Base-by-base conservation (phyloP, 2,329 filamentous ascomycete genomes). In the Aspergillus brasiliensis region DNA sequence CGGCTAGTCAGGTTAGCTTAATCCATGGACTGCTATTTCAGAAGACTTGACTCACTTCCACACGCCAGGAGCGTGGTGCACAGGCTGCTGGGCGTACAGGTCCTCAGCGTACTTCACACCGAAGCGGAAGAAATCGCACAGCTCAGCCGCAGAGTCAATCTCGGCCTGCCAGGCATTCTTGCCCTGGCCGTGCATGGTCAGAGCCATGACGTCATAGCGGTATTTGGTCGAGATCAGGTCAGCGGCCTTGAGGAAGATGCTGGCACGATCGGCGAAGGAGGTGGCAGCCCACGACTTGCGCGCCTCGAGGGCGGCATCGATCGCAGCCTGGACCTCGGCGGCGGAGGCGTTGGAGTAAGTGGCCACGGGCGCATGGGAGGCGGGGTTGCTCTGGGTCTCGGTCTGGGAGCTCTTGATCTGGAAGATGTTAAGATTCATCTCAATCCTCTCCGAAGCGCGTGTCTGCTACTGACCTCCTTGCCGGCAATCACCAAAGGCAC, bases 81-180 rank as follows among this genome's bases (percentile, higher is more conserved):
- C 84, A 13, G 94, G 94, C 78, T 99, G 95, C 74, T 92, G 88
- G 38, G 86, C 86, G 75, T 97, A 97, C 58, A 97, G 81, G 74
- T 97, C 91, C 79, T 97, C 89, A 27, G 94, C 94, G 73, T 95
- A 97, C 76, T 93, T 88, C 56, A 97, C 94, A 73, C 95, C 95
- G 82, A 97, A 82, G 73, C 92, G 87, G 74, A 98, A 82, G 79
- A 98, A 98, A 76, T 99, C 94, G 68, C 87, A 89, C 69, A 96
- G 80, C 83, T 99, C 95, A 8, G 94, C 94, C 17, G 94, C 94
- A 40, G 93, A 86, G 77, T 98, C 94, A 65, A 98, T 98, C 83
- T 99, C 94, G n/a, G 95, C 94, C 79, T 99, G 94, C 92, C 92
- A 98, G 51, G 91, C 92, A 76, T 97, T 98, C 86, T 98, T 98